Evolutionary conservation across 352 stramenopile species (phyloP), one percentile per base, ranked within the genome.

Genomic region (Phytophthora sansomeana): DNA sequence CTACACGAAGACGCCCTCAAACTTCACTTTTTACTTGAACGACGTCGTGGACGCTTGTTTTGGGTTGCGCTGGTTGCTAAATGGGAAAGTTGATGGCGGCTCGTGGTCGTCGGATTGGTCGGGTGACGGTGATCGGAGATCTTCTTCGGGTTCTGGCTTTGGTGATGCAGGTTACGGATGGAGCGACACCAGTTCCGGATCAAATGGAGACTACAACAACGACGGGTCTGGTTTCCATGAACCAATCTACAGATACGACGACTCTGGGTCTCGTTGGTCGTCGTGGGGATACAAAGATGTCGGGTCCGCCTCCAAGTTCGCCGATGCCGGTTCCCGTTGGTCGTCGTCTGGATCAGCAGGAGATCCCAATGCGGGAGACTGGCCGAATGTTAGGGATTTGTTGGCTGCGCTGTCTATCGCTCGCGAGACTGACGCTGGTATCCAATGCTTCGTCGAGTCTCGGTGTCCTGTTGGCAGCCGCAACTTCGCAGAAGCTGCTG

Each of bases 361-460:
- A 10, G 61, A 56, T 9, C 52, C 57, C 16, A 29, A 63, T 26
- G 57, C 21, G 32, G 57, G 63, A 14, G 49, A 72, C 33, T 57
- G 39, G 58, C 28, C 29, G 38, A 49, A 42, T 1, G 35, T 72
- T 5, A 32, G 32, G 4, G 43, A 67, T 29, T 43, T 72, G 10
- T 7, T 42, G 21, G 24, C 50, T 10, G 48, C 63, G 7, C 32
- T 77, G 9, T 5, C 21, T 57, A 39, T 65, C 17, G 47, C 48
- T 24, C 53, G 59, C 14, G 54, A 63, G 16, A 47, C 61, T 9
- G 66, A 72, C 9, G 50, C 62, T 3, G 65, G 69, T 5, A 43
- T 81, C 6, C 69, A 63, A 36, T 74, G 64, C 28, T 74, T 73
- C 32, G 50, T 80, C 11, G 39, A 65, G n/a, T 29, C 32, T 8